These are phyloP conservation scores for Phyllosticta capitalensis DNA, from an alignment of 2,329 filamentous ascomycete genomes.

Conservation along the genomic window DNA sequence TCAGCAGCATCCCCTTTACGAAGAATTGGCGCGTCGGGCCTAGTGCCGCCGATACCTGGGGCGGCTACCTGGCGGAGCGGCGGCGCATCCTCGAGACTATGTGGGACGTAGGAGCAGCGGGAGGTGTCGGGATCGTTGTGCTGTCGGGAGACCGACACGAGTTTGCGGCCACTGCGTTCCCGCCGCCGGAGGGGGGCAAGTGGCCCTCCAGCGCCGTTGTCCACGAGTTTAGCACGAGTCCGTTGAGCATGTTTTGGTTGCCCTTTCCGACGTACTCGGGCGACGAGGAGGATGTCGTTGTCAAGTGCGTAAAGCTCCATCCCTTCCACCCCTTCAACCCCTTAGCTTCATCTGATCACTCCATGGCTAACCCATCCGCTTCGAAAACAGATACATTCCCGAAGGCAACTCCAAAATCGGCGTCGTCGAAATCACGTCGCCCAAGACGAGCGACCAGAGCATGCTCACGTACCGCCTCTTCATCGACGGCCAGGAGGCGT, in stretches of 20 bases:
- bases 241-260: constrained; percentile 87
- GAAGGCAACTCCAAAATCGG: constrained; percentile 86
- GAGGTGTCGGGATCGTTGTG: constrained; percentile 68
- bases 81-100: constrained; percentile 74
- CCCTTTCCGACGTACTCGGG: constrained; percentile 78
- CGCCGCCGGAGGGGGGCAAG: constrained; percentile 50
- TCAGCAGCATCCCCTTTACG: constrained; percentile 87
- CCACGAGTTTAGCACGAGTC: constrained; percentile 86
- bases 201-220: constrained; percentile 45
- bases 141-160: constrained; percentile 93
- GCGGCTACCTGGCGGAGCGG: constrained; percentile 77
- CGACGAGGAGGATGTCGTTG: constrained; percentile 67
- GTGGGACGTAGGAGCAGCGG: constrained; percentile 68
- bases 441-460: constrained; percentile 55
- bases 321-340: neutral
- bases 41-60: constrained; percentile 72
- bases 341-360: neutral
- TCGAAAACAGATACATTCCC: constrained; percentile 55
- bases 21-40: constrained; percentile 93
- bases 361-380: neutral
- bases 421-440: constrained; percentile 65
- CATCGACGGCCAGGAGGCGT: constrained; percentile 69
- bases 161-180: constrained; percentile 78
- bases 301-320: constrained; percentile 56
- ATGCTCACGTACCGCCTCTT: constrained; percentile 72